Evolutionary conservation across 257 asterid species (phyloP).

Genomic region (Osmanthus fragrans): DNA sequence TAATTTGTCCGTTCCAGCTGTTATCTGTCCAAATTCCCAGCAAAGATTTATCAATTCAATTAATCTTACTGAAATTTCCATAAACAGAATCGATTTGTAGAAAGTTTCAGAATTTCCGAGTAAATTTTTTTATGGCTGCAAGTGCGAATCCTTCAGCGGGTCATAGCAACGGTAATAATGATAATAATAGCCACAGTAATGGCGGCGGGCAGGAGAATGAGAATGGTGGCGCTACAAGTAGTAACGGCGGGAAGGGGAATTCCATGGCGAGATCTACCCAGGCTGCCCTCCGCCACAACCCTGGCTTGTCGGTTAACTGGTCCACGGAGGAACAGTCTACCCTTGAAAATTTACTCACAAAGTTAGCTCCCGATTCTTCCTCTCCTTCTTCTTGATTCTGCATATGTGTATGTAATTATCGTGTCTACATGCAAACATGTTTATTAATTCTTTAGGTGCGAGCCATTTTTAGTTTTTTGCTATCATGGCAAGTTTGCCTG

Average conservation of each 20-base stretch:
- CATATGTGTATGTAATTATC: not conserved
- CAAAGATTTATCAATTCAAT: not conserved
- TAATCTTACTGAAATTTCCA: not conserved
- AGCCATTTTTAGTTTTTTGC: not conserved
- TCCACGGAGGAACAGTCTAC: constrained; percentile 74
- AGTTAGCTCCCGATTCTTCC: constrained; percentile 40
- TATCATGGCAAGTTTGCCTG: not conserved
- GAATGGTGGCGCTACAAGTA: constrained; percentile 38
- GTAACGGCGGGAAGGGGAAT: constrained; percentile 53
- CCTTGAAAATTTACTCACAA: constrained; percentile 68
- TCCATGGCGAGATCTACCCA: constrained; percentile 58
- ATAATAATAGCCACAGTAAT: constrained; percentile 34
- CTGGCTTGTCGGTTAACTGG: constrained; percentile 77
- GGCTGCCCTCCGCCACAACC: constrained; percentile 71
- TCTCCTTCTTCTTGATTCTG: not conserved
- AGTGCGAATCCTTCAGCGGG: constrained; percentile 71
- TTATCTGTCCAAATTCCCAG: not conserved
- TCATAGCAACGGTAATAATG: constrained; percentile 36
- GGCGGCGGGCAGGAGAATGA: constrained; percentile 43
- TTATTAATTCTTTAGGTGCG: constrained; percentile 4
- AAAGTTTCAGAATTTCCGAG: not conserved
- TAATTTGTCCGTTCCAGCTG: not conserved
- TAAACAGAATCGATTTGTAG: not conserved
- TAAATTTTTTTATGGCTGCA: constrained; percentile 64
- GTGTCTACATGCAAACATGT: not conserved